phyloP scores from a whole-genome alignment of 2,329 filamentous ascomycete genomes.

The Alternaria sp. region DNA sequence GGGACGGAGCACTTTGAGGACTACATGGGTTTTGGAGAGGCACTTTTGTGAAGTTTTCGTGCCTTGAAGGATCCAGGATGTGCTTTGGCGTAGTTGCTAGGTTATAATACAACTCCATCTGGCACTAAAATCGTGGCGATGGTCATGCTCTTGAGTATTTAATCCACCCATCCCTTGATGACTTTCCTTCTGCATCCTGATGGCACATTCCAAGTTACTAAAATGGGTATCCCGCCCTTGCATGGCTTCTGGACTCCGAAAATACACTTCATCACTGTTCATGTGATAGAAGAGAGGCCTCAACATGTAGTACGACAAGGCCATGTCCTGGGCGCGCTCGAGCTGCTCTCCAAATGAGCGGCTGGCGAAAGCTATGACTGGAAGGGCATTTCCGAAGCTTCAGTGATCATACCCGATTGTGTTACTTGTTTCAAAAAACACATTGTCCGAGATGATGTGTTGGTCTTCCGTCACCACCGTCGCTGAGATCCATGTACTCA shows the following conservation, averaged over 20 bases:
- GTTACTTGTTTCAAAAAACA: background rate
- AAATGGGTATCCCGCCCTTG: too few relatives aligned
- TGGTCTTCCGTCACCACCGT: background rate
- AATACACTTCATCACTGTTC: too few relatives aligned
- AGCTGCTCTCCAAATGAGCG: background rate
- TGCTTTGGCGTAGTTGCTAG: background rate
- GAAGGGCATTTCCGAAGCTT: accelerated
- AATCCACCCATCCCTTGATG: background rate
- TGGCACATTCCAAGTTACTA: too few relatives aligned
- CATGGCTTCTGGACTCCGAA: too few relatives aligned
- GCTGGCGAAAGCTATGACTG: background rate
- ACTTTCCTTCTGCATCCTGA: too few relatives aligned
- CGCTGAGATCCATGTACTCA: background rate
- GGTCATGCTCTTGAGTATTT: background rate
- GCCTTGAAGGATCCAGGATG: background rate
- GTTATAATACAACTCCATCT: background rate
- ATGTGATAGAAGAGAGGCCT: too few relatives aligned
- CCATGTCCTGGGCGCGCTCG: accelerated
- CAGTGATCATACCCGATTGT: accelerated
- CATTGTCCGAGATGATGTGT: accelerated
- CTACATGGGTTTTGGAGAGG: background rate
- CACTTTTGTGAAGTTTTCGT: background rate
- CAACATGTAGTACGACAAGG: too few relatives aligned
- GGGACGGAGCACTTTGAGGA: background rate
- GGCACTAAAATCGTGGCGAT: background rate